These are phyloP conservation scores for Ziziphus jujuba DNA, from an alignment of 306 rosid genomes.

Conservation along the genomic window DNA sequence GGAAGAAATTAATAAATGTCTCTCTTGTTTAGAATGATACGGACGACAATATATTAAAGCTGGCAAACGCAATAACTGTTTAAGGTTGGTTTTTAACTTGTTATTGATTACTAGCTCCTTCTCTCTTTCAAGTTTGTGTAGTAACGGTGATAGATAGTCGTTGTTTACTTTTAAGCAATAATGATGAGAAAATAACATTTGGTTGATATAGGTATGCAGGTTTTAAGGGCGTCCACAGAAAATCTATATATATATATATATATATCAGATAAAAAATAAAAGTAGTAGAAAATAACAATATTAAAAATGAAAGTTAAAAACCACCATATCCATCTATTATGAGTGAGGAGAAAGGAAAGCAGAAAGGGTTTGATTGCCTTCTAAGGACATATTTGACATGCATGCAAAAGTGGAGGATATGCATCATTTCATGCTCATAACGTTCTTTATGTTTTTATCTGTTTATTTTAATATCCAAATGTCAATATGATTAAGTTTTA, in stretches of 20 bases:
- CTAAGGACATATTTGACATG: constrained; percentile 22
- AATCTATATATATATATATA: not conserved
- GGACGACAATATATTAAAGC: too few species aligned
- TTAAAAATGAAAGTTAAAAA: constrained; percentile 13
- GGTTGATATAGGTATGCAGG: too few species aligned
- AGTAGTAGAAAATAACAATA: too few species aligned
- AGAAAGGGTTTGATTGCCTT: constrained; percentile 31
- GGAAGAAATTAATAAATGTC: too few species aligned
- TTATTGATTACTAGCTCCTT: too few species aligned
- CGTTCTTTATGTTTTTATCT: not conserved
- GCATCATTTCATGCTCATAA: not conserved
- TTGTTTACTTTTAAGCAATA: constrained; percentile 11
- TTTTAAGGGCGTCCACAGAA: too few species aligned
- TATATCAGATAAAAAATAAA: not conserved
- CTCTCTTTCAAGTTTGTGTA: too few species aligned
- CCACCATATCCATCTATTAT: not conserved
- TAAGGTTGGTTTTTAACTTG: too few species aligned
- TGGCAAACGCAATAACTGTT: too few species aligned
- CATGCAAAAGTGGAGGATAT: constrained; percentile 18
- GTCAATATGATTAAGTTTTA: not conserved
- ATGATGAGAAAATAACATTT: not conserved
- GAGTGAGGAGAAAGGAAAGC: constrained; percentile 31
- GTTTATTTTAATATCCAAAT: not conserved
- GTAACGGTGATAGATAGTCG: not conserved
- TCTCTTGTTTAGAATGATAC: too few species aligned